These are phyloP conservation scores for Collybia mongolica DNA, from an alignment of 768 basidiomycete species.

Conservation along the genomic window DNA sequence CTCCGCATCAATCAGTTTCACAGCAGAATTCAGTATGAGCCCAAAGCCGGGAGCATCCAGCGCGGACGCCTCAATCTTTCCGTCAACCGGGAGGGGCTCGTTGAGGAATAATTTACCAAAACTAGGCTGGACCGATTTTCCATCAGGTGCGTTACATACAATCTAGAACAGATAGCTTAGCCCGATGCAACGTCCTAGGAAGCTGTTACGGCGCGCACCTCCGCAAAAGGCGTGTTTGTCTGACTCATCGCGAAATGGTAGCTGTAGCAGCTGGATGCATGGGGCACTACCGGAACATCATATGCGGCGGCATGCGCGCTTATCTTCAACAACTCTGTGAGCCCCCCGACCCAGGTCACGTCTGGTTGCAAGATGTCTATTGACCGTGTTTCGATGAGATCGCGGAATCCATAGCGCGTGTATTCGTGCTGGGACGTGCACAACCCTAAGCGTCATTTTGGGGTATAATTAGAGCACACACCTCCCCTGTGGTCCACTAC, in stretches of 20 bases:
- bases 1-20: conserved; percentile 11
- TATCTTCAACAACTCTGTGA: conserved; percentile 30
- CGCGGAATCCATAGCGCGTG: conserved; percentile 29
- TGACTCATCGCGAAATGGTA: conserved; percentile 45
- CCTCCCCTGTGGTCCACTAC: conserved; percentile 30
- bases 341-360: conserved; percentile 29
- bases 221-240: conserved; percentile 17
- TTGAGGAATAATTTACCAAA: conserved; percentile 40
- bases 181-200: neutral
- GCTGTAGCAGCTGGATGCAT: conserved; percentile 46
- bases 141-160: conserved; percentile 11
- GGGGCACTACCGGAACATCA: conserved; percentile 46
- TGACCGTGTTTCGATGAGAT: conserved; percentile 26
- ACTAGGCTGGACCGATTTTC: conserved; percentile 8
- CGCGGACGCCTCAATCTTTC: conserved; percentile 31
- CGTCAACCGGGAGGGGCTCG: conserved; percentile 35
- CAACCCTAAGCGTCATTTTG: neutral
- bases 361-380: conserved; percentile 29
- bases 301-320: conserved; percentile 38
- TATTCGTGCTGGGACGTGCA: conserved; percentile 21
- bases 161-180: neutral
- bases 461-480: neutral
- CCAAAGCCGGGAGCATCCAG: conserved; percentile 35
- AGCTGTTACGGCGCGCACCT: neutral
- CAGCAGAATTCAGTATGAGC: conserved; percentile 32